A percentile compares a stretch with the other conserved stretches of the same genome.
These are phyloP conservation scores for Sonneratia caseolaris DNA, from an alignment of 345 rosid genomes.

Conservation along the genomic window DNA sequence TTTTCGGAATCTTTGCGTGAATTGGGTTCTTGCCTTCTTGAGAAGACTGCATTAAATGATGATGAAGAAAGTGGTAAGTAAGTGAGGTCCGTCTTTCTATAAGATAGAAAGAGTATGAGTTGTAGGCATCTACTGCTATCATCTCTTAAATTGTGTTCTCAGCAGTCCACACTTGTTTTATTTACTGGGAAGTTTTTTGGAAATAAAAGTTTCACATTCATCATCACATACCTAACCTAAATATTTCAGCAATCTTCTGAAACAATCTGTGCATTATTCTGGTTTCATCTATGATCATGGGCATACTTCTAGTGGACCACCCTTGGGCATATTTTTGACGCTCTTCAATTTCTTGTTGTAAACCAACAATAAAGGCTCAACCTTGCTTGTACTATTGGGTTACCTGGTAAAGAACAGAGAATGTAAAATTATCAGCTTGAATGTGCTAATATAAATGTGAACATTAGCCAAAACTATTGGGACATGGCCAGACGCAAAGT, in stretches of 20 bases:
- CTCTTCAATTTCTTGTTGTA: not conserved
- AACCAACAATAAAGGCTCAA: not conserved
- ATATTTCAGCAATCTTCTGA: not conserved
- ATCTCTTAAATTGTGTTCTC: not conserved
- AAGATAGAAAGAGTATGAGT: not conserved
- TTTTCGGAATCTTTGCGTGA: conserved; percentile 88
- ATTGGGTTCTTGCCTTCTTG: conserved; percentile 77
- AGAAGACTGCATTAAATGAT: conserved; percentile 64
- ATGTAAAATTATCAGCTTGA: not conserved
- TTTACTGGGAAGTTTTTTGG: not conserved
- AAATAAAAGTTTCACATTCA: not conserved
- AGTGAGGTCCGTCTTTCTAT: not conserved
- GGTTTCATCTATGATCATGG: not conserved
- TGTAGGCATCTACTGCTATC: not conserved
- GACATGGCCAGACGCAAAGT: not conserved
- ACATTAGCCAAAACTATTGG: not conserved
- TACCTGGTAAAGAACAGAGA: not conserved
- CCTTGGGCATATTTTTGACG: not conserved
- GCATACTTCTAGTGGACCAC: not conserved
- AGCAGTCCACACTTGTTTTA: not conserved
- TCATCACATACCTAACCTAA: not conserved
- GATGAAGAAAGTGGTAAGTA: conserved; percentile 85
- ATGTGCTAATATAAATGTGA: not conserved
- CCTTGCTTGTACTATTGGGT: not conserved
- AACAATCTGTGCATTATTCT: not conserved